Evolutionary conservation across 2,329 filamentous ascomycete species (phyloP), one percentile per base, ranked within the genome.

Genomic region (Furcasterigmium sp.): DNA sequence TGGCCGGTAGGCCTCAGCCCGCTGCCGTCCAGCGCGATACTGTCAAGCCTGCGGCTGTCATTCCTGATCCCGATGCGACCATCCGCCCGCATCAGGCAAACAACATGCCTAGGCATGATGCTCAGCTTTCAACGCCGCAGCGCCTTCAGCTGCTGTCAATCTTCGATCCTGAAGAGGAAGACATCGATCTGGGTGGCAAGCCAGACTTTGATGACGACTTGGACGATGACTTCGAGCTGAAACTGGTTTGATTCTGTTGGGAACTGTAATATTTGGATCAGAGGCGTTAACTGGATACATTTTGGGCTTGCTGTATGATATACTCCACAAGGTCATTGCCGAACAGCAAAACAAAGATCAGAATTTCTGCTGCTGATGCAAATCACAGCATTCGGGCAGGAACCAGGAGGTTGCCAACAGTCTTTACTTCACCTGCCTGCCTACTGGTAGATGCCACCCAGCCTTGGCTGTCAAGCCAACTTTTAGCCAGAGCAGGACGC

Each of bases 81-180:
- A 26, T 44, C 15, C 41, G 41, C 32, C 43, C 41, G 15, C 42
- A 55, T 42, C 41, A 18, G 32, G n/a, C 32, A 17, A 9, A 35
- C n/a, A 15, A 15, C 17, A 15, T 19, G 4, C 15, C 4, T 15
- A n/a, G 17, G 17, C 58, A 59, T 25, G 59, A 66, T 42, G 60
- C 58, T 8, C 18, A 35, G 29, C 39, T 14, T 6, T 20, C 26
- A 40, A 58, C 59, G 51, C 58, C 62, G 44, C 50, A 63, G 37
- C 69, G 65, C 19, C 75, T 78, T 1, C 67, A 72, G 3, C 82
- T 82, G 52, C 60, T 80, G 36, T 73, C 71, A 13, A 78, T 82
- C 18, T 83, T 84, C 53, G 72, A 80, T 19, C 58, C 60, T 4
- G 56, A 63, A n/a, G 69, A 70, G 4, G 70, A 73, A 7, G 67